phyloP scores from a whole-genome alignment of 768 basidiomycete species.

The Leccinellum rugosiceps region DNA sequence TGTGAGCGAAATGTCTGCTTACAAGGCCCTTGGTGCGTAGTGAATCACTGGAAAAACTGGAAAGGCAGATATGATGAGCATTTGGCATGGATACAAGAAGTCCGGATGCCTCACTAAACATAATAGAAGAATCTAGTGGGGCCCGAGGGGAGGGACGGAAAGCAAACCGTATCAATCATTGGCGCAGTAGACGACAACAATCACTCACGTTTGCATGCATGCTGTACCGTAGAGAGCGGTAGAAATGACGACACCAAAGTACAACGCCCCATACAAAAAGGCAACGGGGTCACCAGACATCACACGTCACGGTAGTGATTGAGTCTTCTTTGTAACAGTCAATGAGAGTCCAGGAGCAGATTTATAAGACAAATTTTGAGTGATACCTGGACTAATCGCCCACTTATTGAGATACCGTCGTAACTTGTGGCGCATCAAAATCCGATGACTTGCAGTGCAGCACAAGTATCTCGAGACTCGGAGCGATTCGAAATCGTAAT shows the following conservation, averaged over 20 bases:
- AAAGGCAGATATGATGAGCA: neutral
- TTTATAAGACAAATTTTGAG: neutral
- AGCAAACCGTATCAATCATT: neutral
- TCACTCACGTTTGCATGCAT: neutral
- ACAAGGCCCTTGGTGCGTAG: neutral
- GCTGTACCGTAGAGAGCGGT: neutral
- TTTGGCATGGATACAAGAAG: neutral
- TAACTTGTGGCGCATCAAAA: neutral
- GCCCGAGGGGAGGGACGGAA: neutral
- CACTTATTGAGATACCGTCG: neutral
- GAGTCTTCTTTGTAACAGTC: neutral
- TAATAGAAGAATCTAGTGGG: neutral
- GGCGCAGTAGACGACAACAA: neutral
- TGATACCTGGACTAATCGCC: neutral
- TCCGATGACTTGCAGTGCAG: neutral
- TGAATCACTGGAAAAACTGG: neutral
- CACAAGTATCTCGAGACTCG: too few species aligned
- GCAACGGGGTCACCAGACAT: neutral
- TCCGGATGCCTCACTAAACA: neutral
- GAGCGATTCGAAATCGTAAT: too few species aligned
- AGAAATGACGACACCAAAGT: neutral
- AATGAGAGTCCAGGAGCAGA: neutral
- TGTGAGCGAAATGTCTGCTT: neutral
- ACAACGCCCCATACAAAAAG: neutral
- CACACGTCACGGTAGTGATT: neutral